Conservation (phyloP, 768 basidiomycete species). For the Kwoniella newhampshirensis region DNA sequence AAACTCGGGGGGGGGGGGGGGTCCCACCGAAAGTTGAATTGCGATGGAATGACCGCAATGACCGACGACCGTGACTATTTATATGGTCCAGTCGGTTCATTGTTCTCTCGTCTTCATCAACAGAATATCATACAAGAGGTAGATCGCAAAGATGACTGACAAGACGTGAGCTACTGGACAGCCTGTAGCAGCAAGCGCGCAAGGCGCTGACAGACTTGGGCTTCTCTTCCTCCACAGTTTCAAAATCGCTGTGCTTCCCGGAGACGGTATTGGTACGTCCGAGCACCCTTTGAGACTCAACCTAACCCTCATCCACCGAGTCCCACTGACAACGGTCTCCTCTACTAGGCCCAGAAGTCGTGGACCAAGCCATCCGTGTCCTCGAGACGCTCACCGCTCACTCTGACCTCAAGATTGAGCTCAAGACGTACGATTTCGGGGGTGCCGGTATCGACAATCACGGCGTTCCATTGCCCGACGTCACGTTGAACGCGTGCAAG, state of each 20-base stretch:
- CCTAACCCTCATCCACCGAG: conserved; percentile 3
- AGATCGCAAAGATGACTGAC: conserved; percentile 28
- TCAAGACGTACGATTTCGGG: conserved; percentile 79
- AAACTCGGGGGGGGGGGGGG: no score
- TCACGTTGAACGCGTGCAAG: conserved; percentile 83
- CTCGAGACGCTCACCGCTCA: conserved; percentile 68
- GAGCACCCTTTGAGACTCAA: neutral
- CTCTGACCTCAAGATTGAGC: conserved; percentile 67
- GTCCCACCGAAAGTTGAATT: no score
- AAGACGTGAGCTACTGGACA: conserved; percentile 28
- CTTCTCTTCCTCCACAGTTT: conserved; percentile 61
- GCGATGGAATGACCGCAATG: no score
- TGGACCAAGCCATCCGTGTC: conserved; percentile 78
- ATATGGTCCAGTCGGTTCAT: no score
- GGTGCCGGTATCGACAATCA: conserved; percentile 86
- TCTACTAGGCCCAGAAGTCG: conserved; percentile 80
- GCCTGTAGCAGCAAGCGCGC: no score
- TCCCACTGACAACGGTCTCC: neutral
- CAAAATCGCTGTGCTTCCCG: conserved; percentile 84
- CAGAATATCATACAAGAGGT: no score
- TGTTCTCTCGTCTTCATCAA: no score
- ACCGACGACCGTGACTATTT: no score
- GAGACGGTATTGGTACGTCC: conserved; percentile 87
- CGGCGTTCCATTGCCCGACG: conserved; percentile 79
- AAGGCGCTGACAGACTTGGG: no score